These are phyloP conservation scores for Phytophthora syringae DNA, from an alignment of 352 stramenopile genomes.

Conservation along the genomic window DNA sequence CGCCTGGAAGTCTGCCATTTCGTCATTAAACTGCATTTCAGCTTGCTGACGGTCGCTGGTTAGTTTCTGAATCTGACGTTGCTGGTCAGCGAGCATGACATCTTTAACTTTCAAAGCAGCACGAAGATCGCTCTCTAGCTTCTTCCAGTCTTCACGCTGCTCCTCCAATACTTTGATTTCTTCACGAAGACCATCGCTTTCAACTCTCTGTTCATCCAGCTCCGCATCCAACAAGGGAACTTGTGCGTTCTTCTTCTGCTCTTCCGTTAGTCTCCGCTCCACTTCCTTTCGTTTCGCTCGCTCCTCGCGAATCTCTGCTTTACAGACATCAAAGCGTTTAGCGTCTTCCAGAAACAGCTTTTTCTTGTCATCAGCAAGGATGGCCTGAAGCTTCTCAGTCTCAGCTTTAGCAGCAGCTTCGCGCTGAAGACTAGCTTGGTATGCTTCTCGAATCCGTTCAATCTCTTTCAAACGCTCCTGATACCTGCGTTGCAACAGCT, in stretches of 20 bases:
- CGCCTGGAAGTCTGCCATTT: constrained; percentile 52
- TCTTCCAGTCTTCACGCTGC: constrained; percentile 33
- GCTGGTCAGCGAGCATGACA: constrained; percentile 73
- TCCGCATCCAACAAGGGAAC: constrained; percentile 29
- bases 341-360: constrained; percentile 54
- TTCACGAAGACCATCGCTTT: constrained; percentile 20
- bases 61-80: constrained; percentile 59
- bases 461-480: constrained; percentile 48
- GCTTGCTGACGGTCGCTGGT: constrained; percentile 32
- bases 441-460: constrained; percentile 48
- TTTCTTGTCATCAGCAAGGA: constrained; percentile 60
- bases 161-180: constrained; percentile 39
- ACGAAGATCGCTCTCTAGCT: constrained; percentile 59
- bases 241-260: constrained; percentile 29
- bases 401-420: constrained; percentile 52
- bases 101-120: constrained; percentile 75
- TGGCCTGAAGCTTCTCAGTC: constrained; percentile 46
- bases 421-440: constrained; percentile 54
- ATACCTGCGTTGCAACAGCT: constrained; percentile 52
- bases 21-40: constrained; percentile 54
- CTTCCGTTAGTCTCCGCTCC: constrained; percentile 36
- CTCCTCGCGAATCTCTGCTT: constrained; percentile 44
- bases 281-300: constrained; percentile 32
- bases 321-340: constrained; percentile 49
- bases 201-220: constrained; percentile 27